These are phyloP conservation scores for Candida sp. DNA, from an alignment of 1,139 yeast species.

Conservation along the genomic window DNA sequence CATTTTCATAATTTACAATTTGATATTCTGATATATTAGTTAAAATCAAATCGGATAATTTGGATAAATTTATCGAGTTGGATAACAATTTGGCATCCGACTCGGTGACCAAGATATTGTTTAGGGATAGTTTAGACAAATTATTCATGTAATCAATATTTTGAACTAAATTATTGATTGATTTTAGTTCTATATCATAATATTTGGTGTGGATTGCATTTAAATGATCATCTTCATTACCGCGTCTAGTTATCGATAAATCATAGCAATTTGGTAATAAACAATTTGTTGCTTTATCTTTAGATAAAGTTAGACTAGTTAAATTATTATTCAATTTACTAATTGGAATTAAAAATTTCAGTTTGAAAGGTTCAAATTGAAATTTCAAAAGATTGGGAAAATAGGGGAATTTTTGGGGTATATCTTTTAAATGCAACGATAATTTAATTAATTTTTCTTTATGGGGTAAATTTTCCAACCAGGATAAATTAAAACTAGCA, in stretches of 20 bases:
- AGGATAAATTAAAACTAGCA: slow-evolving; percentile 24
- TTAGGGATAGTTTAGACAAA: slow-evolving; percentile 22
- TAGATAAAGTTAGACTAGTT: slow-evolving; percentile 16
- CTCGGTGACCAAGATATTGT: slow-evolving; percentile 21
- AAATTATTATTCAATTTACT: slow-evolving; percentile 11
- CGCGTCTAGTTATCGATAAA: slow-evolving; percentile 5
- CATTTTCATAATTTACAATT: slow-evolving; percentile 3
- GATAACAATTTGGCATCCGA: slow-evolving; percentile 20
- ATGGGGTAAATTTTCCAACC: slow-evolving; percentile 19
- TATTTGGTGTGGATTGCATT: slow-evolving; percentile 4
- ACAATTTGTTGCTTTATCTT: slow-evolving; percentile 10
- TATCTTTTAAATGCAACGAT: slow-evolving; percentile 22
- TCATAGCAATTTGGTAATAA: slow-evolving; percentile 16
- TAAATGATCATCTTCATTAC: slow-evolving; percentile 1
- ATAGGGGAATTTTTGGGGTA: slow-evolving; percentile 21
- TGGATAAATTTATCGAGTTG: slow-evolving; percentile 16
- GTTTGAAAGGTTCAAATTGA: slow-evolving; percentile 27
- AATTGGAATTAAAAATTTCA: slow-evolving; percentile 15
- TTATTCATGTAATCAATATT: slow-evolving; percentile 11
- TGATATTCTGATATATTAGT: slow-evolving; percentile 26
- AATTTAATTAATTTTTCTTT: slow-evolving; percentile 15
- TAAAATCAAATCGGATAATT: slow-evolving; percentile 21
- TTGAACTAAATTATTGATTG: slow-evolving; percentile 12
- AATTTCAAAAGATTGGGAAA: slow-evolving; percentile 23
- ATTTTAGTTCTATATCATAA: slow-evolving; percentile 11